Base-by-base conservation (phyloP, 1,284 basidiomycete genomes). In the Cryptococcus deneoformans region DNA sequence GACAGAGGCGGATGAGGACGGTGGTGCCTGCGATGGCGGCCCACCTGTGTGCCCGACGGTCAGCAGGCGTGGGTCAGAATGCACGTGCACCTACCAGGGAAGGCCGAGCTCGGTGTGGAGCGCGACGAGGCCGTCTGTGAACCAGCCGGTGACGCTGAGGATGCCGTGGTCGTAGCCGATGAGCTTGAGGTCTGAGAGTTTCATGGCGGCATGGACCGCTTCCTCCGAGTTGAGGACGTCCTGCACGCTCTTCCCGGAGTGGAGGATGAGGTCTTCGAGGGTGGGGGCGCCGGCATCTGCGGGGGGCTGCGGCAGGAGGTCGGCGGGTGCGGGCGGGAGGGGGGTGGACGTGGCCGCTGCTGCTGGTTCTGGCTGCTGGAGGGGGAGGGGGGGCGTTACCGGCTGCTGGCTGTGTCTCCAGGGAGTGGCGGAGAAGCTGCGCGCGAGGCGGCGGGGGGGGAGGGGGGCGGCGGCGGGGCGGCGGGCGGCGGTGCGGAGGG, bases 21-120 rank as follows among this genome's bases (percentile, higher is more conserved):
- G 89, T 87, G 48, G 87, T 85, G 6, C 81, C 79, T 38, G 91
- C 79, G 75, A 97, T 92, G 37, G 86, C 87, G 75, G 84, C 86
- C 81, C 91, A 90, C 73, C 73, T 10, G 35, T 16, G n/a, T 11
- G 11, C n/a, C 9, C 42, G 12, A 5, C 4, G 14, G n/a, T 38
- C 20, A 24, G 39, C 2, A 34, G 20, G 45, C 12, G 37, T 29
- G 29, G 3, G 29, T 29, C 29, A 29, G 3, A 4, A 3, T 29
- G 29, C 3, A 29, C 5, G 29, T 29, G 29, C 29, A 53, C 72
- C 54, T 53, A 74, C 90, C 91, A 93, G 2, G 90, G 89, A 56
- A 93, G 72, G 37, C 86, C 88, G 0, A 87, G 87, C 45, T 82
- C 78, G 54, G 88, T 85, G 64, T 92, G 86, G 50, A 92, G 76